Evolutionary conservation across 345 rosid genomes (phyloP), one percentile per base, ranked within the genome.

Genomic region (Psidium guajava): DNA sequence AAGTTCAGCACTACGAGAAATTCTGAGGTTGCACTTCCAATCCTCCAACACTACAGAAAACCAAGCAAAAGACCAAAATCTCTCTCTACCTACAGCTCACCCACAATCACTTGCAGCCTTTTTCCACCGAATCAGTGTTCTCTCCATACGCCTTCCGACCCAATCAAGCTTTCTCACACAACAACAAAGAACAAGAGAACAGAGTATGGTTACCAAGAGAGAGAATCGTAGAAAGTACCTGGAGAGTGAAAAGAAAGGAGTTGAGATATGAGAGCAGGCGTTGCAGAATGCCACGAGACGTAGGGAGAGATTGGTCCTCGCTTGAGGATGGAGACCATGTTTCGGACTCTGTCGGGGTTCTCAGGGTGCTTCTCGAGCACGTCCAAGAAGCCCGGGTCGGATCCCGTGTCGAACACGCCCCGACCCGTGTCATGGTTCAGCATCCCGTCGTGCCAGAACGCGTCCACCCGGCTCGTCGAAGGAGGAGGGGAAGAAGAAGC

Each of bases 361-460:
- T 96, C 98, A 12, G 98, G 98, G 83, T 96, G 98, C 82, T 91
- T 89, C 75, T 96, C 98, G 54, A 96, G 85, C 44, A 95, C 94
- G 56, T 94, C 98, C 4, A 94, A 88, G 91, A 97, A 93, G 0
- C 97, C 98, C 0, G 96, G 95, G 85, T 93, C 92, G 40, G 81
- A 16, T 84, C 95, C 97, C 36, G 92, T 84, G 87, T 95, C 95
- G 87, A 94, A 94, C 8, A 94, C 93, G 84, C 99, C 96, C 57
- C 50, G 82, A 16, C 97, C 96, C 24, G 94, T 85, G 85, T 92
- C 89, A 86, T 94, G 98, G 16, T 57, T 84, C 56, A 95, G 93
- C 99, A 97, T 97, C 77, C 95, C 96, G 14, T 96, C 94, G 88
- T 95, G 91, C 99, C 99, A 96, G 89, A 95, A 96, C 52, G 92